Conservation (phyloP, 805 yeast species). For the Helenozyma baotianmanensis region DNA sequence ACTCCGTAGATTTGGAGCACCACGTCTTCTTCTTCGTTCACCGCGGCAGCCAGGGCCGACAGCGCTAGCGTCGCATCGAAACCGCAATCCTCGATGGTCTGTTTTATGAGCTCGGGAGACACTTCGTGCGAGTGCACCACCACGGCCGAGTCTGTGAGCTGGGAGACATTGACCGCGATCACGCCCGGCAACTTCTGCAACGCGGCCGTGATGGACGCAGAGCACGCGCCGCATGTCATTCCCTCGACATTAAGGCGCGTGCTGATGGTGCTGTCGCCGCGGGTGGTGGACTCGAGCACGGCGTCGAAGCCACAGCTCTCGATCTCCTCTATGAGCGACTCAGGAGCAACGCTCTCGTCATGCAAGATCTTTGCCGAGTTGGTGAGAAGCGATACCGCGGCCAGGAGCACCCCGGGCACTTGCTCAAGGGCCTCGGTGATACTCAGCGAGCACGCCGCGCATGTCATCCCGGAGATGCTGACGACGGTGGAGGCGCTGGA, state of each 20-base stretch:
- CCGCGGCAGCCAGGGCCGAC: conserved; percentile 1
- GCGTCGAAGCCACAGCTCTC: conserved; percentile 33
- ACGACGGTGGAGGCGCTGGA: neutral
- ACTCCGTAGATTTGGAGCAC: conserved; percentile 33
- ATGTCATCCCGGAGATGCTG: conserved; percentile 15
- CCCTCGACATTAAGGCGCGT: conserved; percentile 49
- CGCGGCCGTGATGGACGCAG: conserved; percentile 58
- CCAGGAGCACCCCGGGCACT: conserved; percentile 7
- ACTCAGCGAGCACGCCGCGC: conserved; percentile 16
- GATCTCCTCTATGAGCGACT: conserved; percentile 11
- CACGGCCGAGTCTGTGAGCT: conserved; percentile 69
- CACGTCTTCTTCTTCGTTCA: conserved; percentile 22
- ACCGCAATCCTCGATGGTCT: conserved; percentile 59
- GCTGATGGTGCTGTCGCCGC: conserved; percentile 1
- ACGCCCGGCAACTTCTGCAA: conserved; percentile 51
- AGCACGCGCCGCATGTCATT: conserved; percentile 92
- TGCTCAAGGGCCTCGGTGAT: conserved; percentile 13
- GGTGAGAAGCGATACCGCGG: conserved; percentile 14
- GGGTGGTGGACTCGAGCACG: conserved; percentile 2
- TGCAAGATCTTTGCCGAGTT: conserved; percentile 11
- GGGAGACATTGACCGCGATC: conserved; percentile 54
- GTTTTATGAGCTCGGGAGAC: conserved; percentile 35
- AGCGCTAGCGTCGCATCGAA: conserved; percentile 21
- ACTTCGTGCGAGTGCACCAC: conserved; percentile 43
- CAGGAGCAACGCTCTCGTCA: conserved; percentile 1